Evolutionary conservation across 768 basidiomycete genomes (phyloP), one percentile per base, ranked within the genome.

Genomic region (Mycena latifolia): DNA sequence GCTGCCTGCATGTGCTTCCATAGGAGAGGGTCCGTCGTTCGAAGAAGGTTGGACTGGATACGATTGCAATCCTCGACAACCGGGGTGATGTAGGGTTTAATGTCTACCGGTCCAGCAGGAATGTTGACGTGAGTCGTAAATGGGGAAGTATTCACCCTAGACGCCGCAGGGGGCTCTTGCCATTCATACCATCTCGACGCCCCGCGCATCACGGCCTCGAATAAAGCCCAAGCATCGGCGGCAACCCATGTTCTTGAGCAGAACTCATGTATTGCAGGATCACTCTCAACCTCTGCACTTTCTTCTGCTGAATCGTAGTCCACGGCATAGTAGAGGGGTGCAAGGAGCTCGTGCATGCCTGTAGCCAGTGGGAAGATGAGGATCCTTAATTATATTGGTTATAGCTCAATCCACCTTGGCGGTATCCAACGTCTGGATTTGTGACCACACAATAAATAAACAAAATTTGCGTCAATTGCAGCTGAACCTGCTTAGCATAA

Each of bases 331-430:
- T 94, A 93, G 29, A 98, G 77, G 0, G 94, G 92, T 5, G 96
- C 98, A 24, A 98, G 85, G 11, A 99, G 80, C 74, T 99, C 98
- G 73, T 99, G 98, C 98, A 99, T 99, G 57, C 98, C 97, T 86
- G 48, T 29, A 64, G 57, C 53, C 45, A 51, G 53, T 52, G 43
- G 47, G 54, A 52, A 48, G 47, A n/a, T 67, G 35, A 58, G 43
- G 46, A 41, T 59, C 14, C 29, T 55, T 29, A 18, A 57, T 33
- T 31, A 14, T 33, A 55, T n/a, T 51, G 46, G 11, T 20, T 11
- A 35, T 33, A 52, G 18, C 22, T 3, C 51, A 41, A 67, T 50
- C 48, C 51, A 85, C 85, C 86, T 83, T 99, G 98, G 31, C 98
- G 88, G 75, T 99, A 99, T 24, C 96, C 95, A 24, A 97, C 87